A percentile compares a stretch with the other conserved stretches of the same genome.
phyloP scores from a whole-genome alignment of 176 grass and related monocot species.

The Avena eriantha region DNA sequence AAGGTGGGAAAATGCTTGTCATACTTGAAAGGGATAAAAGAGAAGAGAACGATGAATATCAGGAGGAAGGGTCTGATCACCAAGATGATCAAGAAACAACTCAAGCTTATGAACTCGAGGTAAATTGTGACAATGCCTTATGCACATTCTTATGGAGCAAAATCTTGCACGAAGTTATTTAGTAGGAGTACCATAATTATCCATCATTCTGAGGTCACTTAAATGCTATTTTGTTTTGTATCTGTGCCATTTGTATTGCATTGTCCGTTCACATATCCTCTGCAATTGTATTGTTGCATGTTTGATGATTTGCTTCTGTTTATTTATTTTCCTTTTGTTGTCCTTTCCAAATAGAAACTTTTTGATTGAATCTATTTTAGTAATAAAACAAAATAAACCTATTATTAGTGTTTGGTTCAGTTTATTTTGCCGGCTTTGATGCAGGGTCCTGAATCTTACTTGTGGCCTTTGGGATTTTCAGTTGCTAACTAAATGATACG shows the following conservation, averaged over 20 bases:
- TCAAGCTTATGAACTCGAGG: conserved; percentile 95
- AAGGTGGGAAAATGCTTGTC: conserved; percentile 77
- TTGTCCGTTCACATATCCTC: background rate
- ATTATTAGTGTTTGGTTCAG: background rate
- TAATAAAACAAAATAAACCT: background rate
- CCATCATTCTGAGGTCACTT: conserved; percentile 1
- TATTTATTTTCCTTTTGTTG: background rate
- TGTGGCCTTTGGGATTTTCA: background rate
- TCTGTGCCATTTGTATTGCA: background rate
- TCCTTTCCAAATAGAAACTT: background rate
- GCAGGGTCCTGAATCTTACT: background rate
- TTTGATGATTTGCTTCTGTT: background rate
- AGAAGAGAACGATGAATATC: conserved; percentile 65
- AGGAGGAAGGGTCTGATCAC: conserved; percentile 66
- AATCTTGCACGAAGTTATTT: conserved; percentile 4
- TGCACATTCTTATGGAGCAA: background rate
- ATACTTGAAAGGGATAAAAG: conserved; percentile 78
- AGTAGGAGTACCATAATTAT: background rate
- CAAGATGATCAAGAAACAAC: conserved; percentile 66
- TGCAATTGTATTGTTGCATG: background rate
- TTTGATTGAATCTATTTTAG: background rate
- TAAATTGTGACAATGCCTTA: conserved; percentile 43
- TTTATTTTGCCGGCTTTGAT: background rate
- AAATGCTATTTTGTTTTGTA: background rate
- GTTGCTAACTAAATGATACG: background rate